Conservation (phyloP, 2,329 filamentous ascomycete species). For the Hymenoscyphus albidus region DNA sequence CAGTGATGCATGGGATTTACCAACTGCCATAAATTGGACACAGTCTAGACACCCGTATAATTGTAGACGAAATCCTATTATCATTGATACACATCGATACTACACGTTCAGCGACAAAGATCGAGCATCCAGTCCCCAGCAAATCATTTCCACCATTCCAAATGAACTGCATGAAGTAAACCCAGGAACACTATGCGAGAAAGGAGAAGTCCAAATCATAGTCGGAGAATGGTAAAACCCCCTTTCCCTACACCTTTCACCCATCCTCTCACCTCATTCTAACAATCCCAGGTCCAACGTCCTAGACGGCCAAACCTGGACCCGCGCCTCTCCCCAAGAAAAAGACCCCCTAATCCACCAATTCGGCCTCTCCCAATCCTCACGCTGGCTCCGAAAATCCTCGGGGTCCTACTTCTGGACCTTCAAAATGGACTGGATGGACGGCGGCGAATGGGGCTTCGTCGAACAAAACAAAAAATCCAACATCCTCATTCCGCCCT, state of each 20-base stretch:
- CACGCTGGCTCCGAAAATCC: slow-evolving; percentile 45
- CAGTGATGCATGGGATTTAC: slow-evolving; percentile 54
- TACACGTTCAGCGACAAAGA: slow-evolving; percentile 54
- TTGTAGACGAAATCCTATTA: slow-evolving; percentile 41
- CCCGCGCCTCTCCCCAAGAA: slow-evolving; percentile 41
- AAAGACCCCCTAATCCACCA: slow-evolving; percentile 41
- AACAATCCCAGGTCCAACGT: slow-evolving; percentile 42
- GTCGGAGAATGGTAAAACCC: slow-evolving; percentile 50
- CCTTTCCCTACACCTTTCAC: neutral
- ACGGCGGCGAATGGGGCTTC: slow-evolving; percentile 60
- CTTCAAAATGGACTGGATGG: slow-evolving; percentile 56
- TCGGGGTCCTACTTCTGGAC: slow-evolving; percentile 58
- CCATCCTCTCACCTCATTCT: neutral
- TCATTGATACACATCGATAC: slow-evolving; percentile 58
- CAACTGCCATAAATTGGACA: slow-evolving; percentile 43
- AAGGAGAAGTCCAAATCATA: slow-evolving; percentile 47
- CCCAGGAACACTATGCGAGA: slow-evolving; percentile 45
- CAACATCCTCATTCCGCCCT: slow-evolving; percentile 40
- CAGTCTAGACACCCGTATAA: slow-evolving; percentile 38
- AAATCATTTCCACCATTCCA: slow-evolving; percentile 46
- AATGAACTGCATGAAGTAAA: slow-evolving; percentile 44
- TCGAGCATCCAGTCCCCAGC: slow-evolving; percentile 46
- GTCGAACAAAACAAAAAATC: slow-evolving; percentile 46
- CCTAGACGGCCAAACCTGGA: slow-evolving; percentile 50
- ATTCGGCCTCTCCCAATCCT: slow-evolving; percentile 47